Conservation (phyloP, 352 stramenopile species). For the Globisporangium rhizosaccharum region DNA sequence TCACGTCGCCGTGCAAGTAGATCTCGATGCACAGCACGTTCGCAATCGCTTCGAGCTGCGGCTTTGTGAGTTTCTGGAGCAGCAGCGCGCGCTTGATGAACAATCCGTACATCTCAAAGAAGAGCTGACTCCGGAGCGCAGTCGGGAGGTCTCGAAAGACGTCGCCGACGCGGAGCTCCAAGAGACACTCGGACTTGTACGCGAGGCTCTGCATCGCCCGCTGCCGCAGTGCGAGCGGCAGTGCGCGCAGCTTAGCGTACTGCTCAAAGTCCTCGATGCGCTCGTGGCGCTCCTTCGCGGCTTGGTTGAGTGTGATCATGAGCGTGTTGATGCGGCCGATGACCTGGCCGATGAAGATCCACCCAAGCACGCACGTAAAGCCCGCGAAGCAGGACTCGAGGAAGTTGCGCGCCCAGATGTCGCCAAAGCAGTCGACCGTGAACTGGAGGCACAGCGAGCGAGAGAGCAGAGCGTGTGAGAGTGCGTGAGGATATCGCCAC, state of each 20-base stretch:
- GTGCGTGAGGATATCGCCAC: too few relatives aligned
- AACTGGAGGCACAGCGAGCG: constrained; percentile 16
- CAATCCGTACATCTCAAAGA: constrained; percentile 46
- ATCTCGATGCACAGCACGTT: constrained; percentile 51
- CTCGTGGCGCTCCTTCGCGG: constrained; percentile 42
- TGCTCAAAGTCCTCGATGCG: constrained; percentile 62
- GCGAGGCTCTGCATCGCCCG: constrained; percentile 42
- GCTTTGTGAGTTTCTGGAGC: constrained; percentile 26
- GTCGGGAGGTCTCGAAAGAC: constrained; percentile 47
- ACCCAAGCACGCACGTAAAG: constrained; percentile 64
- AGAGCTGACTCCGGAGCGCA: constrained; percentile 31
- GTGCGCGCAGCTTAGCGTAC: constrained; percentile 49
- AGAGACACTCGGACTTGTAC: constrained; percentile 47
- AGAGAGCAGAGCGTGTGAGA: neutral
- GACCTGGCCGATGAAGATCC: constrained; percentile 73
- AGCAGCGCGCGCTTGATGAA: constrained; percentile 29
- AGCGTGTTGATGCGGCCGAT: constrained; percentile 63
- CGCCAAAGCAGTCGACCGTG: constrained; percentile 72
- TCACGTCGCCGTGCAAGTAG: constrained; percentile 54
- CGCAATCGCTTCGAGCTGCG: constrained; percentile 47
- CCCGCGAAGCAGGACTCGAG: constrained; percentile 52
- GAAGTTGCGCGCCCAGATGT: constrained; percentile 59
- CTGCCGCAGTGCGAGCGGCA: constrained; percentile 35
- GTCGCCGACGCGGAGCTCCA: constrained; percentile 29
- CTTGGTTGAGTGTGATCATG: constrained; percentile 64